Conservation (phyloP, 805 yeast genomes). For the Kluyveromyces dobzhanskii region DNA sequence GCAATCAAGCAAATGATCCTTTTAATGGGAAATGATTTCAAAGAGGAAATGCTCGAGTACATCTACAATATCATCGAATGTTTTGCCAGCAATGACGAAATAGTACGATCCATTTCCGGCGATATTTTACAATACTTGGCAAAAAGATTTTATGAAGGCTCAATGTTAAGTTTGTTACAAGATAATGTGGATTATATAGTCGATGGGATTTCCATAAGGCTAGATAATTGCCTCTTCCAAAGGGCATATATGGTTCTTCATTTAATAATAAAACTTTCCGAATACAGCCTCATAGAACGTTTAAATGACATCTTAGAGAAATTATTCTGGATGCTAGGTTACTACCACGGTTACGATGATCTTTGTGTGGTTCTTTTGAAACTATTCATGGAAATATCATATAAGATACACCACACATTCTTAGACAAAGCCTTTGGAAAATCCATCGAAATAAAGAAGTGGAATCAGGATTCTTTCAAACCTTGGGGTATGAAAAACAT, state of each 20-base stretch:
- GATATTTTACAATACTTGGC: conserved; percentile 45
- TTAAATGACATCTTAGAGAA: conserved; percentile 68
- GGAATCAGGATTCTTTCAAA: conserved; percentile 20
- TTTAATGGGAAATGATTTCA: conserved; percentile 31
- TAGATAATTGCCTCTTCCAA: conserved; percentile 63
- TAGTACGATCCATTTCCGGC: conserved; percentile 44
- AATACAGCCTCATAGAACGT: conserved; percentile 52
- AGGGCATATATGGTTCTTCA: conserved; percentile 68
- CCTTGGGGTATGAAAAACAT: conserved; percentile 55
- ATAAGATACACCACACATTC: conserved; percentile 37
- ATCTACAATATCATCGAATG: conserved; percentile 67
- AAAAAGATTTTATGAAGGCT: conserved; percentile 42
- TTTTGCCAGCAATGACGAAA: conserved; percentile 47
- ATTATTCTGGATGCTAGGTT: conserved; percentile 69
- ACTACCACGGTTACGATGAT: conserved; percentile 72
- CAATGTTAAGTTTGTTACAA: conserved; percentile 46
- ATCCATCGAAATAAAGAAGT: background rate
- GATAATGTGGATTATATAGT: conserved; percentile 74
- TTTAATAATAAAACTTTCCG: conserved; percentile 63
- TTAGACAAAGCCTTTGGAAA: conserved; percentile 21
- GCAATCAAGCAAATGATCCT: conserved; percentile 13
- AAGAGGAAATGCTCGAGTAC: conserved; percentile 56
- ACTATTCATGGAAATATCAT: conserved; percentile 55
- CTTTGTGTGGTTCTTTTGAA: conserved; percentile 67
- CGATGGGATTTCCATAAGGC: conserved; percentile 63